phyloP scores from a whole-genome alignment of 1,139 yeast genomes.

The Yamadazyma membranifaciens region DNA sequence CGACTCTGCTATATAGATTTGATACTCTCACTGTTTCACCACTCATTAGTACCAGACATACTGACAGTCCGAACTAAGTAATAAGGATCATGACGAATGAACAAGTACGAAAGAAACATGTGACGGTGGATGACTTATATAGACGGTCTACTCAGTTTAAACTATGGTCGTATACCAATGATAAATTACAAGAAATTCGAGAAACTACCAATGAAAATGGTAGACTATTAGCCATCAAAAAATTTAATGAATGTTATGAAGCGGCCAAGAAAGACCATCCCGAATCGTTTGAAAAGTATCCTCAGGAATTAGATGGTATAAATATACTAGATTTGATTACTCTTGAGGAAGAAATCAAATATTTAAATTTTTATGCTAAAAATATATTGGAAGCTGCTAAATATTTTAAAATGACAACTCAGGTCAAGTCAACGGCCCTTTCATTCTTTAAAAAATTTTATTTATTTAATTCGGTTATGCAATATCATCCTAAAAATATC shows the following conservation, averaged over 20 bases:
- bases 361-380: constrained; percentile 68
- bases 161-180: constrained; percentile 76
- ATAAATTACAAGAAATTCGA: constrained; percentile 50
- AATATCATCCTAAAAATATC: constrained; percentile 80
- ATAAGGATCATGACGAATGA: constrained; percentile 6
- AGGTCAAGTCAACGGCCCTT: constrained; percentile 75
- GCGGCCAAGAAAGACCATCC: constrained; percentile 30
- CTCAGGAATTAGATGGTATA: constrained; percentile 31
- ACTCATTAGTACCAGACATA: too few relatives aligned
- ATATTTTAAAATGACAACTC: constrained; percentile 48
- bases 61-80: too few relatives aligned
- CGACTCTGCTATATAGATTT: too few relatives aligned
- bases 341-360: constrained; percentile 65
- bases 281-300: constrained; percentile 26
- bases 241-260: constrained; percentile 24
- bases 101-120: background rate
- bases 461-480: constrained; percentile 76
- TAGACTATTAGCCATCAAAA: constrained; percentile 35
- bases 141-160: constrained; percentile 83
- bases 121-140: constrained; percentile 76
- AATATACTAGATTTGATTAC: constrained; percentile 47
- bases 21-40: too few relatives aligned
- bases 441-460: constrained; percentile 81
- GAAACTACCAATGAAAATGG: constrained; percentile 55
- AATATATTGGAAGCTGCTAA: constrained; percentile 58